A percentile compares a stretch with the other conserved stretches of the same genome.
phyloP scores from a whole-genome alignment of 805 yeast genomes.

The Saccharomyces paradoxus region DNA sequence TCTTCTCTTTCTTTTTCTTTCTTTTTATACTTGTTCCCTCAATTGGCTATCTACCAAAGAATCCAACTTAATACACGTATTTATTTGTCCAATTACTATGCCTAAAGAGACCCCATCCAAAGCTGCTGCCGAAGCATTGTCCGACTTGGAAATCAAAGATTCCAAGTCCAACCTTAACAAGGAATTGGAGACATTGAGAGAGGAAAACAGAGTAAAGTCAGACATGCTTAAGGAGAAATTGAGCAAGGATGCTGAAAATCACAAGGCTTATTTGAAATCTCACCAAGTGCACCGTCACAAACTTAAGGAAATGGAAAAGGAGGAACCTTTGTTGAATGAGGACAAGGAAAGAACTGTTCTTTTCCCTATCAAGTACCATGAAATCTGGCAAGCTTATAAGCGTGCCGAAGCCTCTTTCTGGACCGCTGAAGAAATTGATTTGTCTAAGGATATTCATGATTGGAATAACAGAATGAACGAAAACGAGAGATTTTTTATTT shows the following conservation, averaged over 20 bases:
- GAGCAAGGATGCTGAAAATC: constrained; percentile 33
- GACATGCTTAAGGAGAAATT: constrained; percentile 21
- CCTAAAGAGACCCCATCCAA: constrained; percentile 64
- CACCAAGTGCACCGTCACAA: constrained; percentile 67
- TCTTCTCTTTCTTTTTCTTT: background rate
- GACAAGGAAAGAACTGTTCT: constrained; percentile 84
- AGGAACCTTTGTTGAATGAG: constrained; percentile 81
- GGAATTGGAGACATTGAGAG: constrained; percentile 36
- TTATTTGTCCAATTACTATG: background rate
- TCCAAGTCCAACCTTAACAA: constrained; percentile 37
- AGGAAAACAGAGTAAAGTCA: constrained; percentile 22
- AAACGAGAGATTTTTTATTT: constrained; percentile 86
- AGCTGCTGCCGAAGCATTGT: constrained; percentile 49
- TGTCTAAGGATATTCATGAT: constrained; percentile 82
- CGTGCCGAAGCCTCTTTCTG: constrained; percentile 99
- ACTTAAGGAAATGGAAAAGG: constrained; percentile 67
- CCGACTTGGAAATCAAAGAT: constrained; percentile 42
- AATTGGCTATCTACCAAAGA: background rate
- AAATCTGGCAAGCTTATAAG: constrained; percentile 97
- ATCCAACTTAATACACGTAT: background rate
- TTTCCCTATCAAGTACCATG: constrained; percentile 94
- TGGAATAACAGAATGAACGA: constrained; percentile 87
- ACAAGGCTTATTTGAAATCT: constrained; percentile 46
- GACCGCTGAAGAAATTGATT: constrained; percentile 98
- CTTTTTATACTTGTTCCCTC: background rate